Evolutionary conservation across 352 stramenopile genomes (phyloP).

Genomic region (Pythium angustatum): DNA sequence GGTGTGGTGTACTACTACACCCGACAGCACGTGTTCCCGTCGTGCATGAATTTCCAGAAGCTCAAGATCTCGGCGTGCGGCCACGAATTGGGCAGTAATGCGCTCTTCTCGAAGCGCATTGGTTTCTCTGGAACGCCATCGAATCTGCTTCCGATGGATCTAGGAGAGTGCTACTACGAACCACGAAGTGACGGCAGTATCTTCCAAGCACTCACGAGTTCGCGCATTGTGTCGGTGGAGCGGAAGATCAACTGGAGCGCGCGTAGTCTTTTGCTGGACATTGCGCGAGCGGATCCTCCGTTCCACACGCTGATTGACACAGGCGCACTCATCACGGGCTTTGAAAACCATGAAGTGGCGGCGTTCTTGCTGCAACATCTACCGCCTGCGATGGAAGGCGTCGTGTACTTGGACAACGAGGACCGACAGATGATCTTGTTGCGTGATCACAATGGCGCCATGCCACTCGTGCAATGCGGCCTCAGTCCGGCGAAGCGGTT

Average conservation of each 20-base stretch:
- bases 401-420: slow-evolving; percentile 90
- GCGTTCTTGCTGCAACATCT: slow-evolving; percentile 78
- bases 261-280: slow-evolving; percentile 74
- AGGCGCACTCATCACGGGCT: slow-evolving; percentile 89
- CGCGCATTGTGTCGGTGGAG: slow-evolving; percentile 88
- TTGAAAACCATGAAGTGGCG: slow-evolving; percentile 89
- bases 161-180: slow-evolving; percentile 98
- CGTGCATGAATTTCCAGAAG: slow-evolving; percentile 98
- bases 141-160: slow-evolving; percentile 98
- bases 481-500: slow-evolving; percentile 86
- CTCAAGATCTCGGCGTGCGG: slow-evolving; percentile 99
- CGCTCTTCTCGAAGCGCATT: slow-evolving; percentile 97
- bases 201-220: slow-evolving; percentile 95
- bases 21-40: slow-evolving; percentile 97
- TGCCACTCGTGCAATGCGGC: slow-evolving; percentile 91
- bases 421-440: slow-evolving; percentile 93
- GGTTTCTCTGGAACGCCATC: slow-evolving; percentile 99
- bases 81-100: slow-evolving; percentile 98
- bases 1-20: slow-evolving; percentile 98
- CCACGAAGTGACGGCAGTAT: slow-evolving; percentile 98
- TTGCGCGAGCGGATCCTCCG: slow-evolving; percentile 63
- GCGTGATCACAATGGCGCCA: slow-evolving; percentile 93
- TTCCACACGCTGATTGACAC: slow-evolving; percentile 92
- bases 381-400: slow-evolving; percentile 80
- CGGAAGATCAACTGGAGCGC: slow-evolving; percentile 84